Percentiles rank a stretch among this genome's conserved stretches.
Evolutionary conservation across 257 asterid species (phyloP).

Genomic region (Nicotiana knightiana): DNA sequence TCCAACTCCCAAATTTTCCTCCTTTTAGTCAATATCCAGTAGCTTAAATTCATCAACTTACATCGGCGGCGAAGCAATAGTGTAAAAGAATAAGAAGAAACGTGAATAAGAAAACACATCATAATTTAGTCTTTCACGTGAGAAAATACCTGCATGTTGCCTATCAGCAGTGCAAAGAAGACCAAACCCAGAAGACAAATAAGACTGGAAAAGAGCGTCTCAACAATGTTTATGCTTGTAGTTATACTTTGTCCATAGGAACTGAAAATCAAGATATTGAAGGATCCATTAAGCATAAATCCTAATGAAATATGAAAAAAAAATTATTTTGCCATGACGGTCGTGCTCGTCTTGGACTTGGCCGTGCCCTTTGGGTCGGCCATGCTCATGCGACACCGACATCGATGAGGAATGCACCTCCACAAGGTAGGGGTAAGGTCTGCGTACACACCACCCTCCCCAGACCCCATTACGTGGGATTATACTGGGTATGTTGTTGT

Average conservation of each 20-base stretch:
- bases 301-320: neutral
- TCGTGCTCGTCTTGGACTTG: no score
- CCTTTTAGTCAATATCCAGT: neutral
- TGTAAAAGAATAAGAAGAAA: neutral
- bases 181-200: slow-evolving; percentile 79
- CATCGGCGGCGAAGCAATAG: neutral
- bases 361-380: no score
- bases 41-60: neutral
- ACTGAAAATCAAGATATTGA: slow-evolving; percentile 32
- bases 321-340: neutral
- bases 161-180: slow-evolving; percentile 75
- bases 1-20: neutral
- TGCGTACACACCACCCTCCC: no score
- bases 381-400: no score
- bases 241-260: slow-evolving; percentile 70
- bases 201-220: slow-evolving; percentile 51
- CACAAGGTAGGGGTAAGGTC: no score
- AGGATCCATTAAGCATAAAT: neutral
- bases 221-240: slow-evolving; percentile 46
- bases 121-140: neutral
- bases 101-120: neutral
- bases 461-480: no score
- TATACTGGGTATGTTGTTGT: no score
- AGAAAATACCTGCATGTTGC: slow-evolving; percentile 76
- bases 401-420: no score